phyloP scores from a whole-genome alignment of 2,329 filamentous ascomycete species.

The Trichoderma guizhouense region DNA sequence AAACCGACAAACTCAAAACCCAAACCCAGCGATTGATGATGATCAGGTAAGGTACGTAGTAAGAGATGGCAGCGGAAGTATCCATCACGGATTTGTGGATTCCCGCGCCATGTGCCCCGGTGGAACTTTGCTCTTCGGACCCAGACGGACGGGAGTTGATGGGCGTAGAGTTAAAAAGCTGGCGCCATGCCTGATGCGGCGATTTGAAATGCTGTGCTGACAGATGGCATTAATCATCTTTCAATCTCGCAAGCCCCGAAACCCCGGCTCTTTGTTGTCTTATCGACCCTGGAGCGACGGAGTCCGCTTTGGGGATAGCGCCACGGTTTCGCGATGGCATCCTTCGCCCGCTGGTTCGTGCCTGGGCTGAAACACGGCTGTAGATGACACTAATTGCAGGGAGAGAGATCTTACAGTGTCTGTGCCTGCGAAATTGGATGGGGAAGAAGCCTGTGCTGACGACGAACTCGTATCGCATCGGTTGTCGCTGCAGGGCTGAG shows the following conservation, averaged over 20 bases:
- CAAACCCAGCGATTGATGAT: background rate
- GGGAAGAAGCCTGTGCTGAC: background rate
- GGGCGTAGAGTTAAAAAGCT: background rate
- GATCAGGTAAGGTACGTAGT: background rate
- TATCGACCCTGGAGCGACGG: background rate
- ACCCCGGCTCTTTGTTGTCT: background rate
- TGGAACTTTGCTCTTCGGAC: background rate
- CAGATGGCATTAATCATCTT: background rate
- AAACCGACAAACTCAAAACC: background rate
- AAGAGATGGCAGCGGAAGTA: background rate
- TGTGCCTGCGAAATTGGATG: background rate
- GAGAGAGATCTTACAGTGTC: background rate
- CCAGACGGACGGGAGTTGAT: background rate
- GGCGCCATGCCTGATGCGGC: background rate
- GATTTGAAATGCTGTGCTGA: conserved; percentile 5
- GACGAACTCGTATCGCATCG: background rate
- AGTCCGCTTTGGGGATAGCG: background rate
- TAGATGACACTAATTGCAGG: background rate
- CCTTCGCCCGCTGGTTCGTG: background rate
- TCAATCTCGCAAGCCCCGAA: background rate
- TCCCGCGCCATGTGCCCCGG: conserved; percentile 1
- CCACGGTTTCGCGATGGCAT: background rate
- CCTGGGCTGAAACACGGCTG: background rate
- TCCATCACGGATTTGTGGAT: background rate
- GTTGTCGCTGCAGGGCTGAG: background rate